Conservation (phyloP, 352 stramenopile genomes). For the Phytopythium sindhum region DNA sequence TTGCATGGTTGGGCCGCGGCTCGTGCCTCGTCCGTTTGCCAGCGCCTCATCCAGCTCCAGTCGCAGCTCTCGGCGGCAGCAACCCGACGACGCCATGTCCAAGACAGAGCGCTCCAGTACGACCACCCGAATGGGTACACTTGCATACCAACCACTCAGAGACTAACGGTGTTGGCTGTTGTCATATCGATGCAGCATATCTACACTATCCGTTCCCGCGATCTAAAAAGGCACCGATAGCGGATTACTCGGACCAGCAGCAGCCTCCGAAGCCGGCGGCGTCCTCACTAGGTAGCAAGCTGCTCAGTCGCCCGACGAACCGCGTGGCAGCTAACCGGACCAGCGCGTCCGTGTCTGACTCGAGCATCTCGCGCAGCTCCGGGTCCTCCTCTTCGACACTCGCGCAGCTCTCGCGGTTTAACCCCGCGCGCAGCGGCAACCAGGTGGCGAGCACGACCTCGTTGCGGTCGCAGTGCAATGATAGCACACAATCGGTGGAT, state of each 20-base stretch:
- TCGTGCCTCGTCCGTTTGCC: constrained; percentile 13
- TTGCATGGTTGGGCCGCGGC: constrained; percentile 23
- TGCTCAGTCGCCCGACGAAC: constrained; percentile 28
- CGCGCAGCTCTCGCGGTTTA: constrained; percentile 46
- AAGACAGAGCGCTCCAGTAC: constrained; percentile 23
- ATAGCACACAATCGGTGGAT: not conserved
- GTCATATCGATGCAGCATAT: constrained; percentile 22
- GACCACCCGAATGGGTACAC: not conserved
- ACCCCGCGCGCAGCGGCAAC: constrained; percentile 18
- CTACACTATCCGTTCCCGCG: constrained; percentile 42
- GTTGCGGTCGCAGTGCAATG: constrained; percentile 2
- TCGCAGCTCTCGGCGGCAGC: constrained; percentile 5
- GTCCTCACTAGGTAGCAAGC: constrained; percentile 22
- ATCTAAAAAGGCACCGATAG: constrained; percentile 27
- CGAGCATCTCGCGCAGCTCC: constrained; percentile 17
- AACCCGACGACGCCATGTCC: constrained; percentile 26
- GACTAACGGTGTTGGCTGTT: constrained; percentile 3
- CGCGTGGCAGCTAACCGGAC: constrained; percentile 13
- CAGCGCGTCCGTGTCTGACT: constrained; percentile 16
- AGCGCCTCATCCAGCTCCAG: constrained; percentile 5
- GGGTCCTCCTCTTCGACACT: constrained; percentile 25
- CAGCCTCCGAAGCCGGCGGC: constrained; percentile 10
- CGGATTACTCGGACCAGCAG: constrained; percentile 29
- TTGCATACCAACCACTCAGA: not conserved
- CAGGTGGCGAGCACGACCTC: constrained; percentile 19